Percentiles rank a stretch among this genome's conserved stretches.
Conservation (phyloP, 352 stramenopile species). For the Hyphochytrium catenoides region DNA sequence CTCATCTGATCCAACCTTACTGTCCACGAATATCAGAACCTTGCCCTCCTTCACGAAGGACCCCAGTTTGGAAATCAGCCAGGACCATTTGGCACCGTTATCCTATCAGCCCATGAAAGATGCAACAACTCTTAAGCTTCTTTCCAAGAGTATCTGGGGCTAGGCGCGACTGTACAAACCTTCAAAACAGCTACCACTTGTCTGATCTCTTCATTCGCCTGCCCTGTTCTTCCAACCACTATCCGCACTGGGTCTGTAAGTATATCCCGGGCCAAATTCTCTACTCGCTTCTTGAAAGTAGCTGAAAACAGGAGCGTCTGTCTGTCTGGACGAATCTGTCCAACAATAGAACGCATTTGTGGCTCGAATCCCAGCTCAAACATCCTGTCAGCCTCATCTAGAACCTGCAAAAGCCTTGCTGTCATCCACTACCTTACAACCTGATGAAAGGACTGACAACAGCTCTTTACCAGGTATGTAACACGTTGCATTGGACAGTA, state of each 20-base stretch:
- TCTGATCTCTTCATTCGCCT: conserved; percentile 68
- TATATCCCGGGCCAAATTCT: conserved; percentile 43
- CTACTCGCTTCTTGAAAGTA: conserved; percentile 42
- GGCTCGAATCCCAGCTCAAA: conserved; percentile 67
- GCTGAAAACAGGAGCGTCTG: conserved; percentile 66
- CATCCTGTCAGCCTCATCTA: conserved; percentile 65
- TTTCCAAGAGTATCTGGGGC: too few relatives aligned
- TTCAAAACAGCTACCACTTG: conserved; percentile 46
- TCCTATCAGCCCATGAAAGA: conserved; percentile 6
- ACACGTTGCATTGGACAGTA: too few relatives aligned
- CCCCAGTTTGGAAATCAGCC: conserved; percentile 35
- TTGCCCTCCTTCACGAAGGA: conserved; percentile 32
- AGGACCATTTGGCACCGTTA: conserved; percentile 56
- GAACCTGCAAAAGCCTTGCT: conserved; percentile 59
- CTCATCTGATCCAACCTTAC: conserved; percentile 55
- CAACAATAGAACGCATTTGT: conserved; percentile 46
- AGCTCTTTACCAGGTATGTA: too few relatives aligned
- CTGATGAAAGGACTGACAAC: too few relatives aligned
- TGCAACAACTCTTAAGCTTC: not conserved
- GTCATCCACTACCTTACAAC: too few relatives aligned
- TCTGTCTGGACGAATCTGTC: conserved; percentile 40
- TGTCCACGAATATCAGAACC: conserved; percentile 57
- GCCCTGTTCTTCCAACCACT: conserved; percentile 37
- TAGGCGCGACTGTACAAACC: not conserved
- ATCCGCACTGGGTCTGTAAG: conserved; percentile 51